Conservation (phyloP, 164 flowering plant species). For the Platanus orientalis region DNA sequence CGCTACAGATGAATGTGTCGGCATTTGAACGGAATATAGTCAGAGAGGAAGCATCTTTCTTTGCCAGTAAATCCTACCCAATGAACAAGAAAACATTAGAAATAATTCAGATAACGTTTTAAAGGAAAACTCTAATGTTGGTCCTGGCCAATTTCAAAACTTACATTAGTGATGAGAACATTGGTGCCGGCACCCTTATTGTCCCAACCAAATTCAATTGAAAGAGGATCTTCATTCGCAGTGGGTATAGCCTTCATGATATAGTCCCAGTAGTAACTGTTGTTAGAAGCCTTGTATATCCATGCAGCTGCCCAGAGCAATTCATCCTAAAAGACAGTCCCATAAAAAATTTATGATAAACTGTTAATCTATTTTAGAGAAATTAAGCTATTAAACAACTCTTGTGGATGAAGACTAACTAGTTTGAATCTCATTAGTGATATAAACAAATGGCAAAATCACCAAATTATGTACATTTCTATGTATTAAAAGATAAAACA, state of each 20-base stretch:
- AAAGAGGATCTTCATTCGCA: too few species aligned
- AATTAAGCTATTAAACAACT: background rate
- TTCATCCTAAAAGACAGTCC: constrained; percentile 27
- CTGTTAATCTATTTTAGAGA: too few species aligned
- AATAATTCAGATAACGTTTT: too few species aligned
- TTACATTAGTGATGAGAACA: constrained; percentile 26
- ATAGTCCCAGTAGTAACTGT: constrained; percentile 12
- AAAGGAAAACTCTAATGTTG: background rate
- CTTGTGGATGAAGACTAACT: too few species aligned
- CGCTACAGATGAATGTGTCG: constrained; percentile 21
- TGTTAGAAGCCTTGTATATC: constrained; percentile 28
- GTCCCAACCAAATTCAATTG: constrained; percentile 23
- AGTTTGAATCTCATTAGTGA: too few species aligned
- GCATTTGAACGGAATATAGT: constrained; percentile 11
- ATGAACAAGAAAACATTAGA: background rate
- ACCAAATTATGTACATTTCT: too few species aligned
- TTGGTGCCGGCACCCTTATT: constrained; percentile 26
- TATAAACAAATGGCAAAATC: too few species aligned
- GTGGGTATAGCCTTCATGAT: constrained; percentile 8
- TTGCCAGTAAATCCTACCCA: background rate
- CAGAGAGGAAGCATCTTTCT: background rate
- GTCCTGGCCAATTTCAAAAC: background rate
- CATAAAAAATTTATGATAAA: background rate
- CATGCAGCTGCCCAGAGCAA: constrained; percentile 37
- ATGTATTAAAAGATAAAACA: too few species aligned